Conservation (phyloP, 2,329 filamentous ascomycete species). For the Talaromyces sp. region DNA sequence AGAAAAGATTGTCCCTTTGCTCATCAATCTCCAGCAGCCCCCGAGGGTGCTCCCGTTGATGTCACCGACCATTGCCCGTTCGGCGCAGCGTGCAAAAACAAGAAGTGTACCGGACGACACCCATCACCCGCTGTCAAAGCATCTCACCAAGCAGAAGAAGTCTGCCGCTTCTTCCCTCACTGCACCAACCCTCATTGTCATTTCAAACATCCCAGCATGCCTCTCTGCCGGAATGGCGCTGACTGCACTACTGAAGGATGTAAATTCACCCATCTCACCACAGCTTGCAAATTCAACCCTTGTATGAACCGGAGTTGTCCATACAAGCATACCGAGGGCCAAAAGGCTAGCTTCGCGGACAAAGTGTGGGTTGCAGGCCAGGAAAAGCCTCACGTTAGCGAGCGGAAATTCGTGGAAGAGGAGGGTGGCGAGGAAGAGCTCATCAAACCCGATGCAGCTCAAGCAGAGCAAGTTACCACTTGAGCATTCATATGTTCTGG, state of each 20-base stretch:
- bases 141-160: constrained; percentile 76
- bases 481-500: constrained; percentile 21
- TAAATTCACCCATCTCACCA: constrained; percentile 84
- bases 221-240: constrained; percentile 84
- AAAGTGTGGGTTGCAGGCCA: constrained; percentile 81
- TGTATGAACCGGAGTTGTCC: constrained; percentile 85
- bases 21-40: constrained; percentile 88
- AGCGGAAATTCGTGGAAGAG: constrained; percentile 76
- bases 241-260: constrained; percentile 80
- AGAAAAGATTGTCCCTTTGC: constrained; percentile 90
- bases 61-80: constrained; percentile 77
- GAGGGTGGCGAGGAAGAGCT: constrained; percentile 67
- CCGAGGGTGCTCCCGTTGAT: constrained; percentile 73
- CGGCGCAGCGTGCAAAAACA: constrained; percentile 91
- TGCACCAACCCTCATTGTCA: constrained; percentile 84
- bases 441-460: constrained; percentile 59
- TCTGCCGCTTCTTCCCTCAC: constrained; percentile 89
- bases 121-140: constrained; percentile 82
- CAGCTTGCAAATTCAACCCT: constrained; percentile 84
- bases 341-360: constrained; percentile 78
- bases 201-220: constrained; percentile 85
- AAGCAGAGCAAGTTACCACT: constrained; percentile 34
- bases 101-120: constrained; percentile 87
- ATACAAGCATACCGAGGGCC: constrained; percentile 88
- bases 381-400: constrained; percentile 70